A percentile compares a stretch with the other conserved stretches of the same genome.
phyloP scores from a whole-genome alignment of 2,329 filamentous ascomycete species.

The Aspergillus carbonarius region DNA sequence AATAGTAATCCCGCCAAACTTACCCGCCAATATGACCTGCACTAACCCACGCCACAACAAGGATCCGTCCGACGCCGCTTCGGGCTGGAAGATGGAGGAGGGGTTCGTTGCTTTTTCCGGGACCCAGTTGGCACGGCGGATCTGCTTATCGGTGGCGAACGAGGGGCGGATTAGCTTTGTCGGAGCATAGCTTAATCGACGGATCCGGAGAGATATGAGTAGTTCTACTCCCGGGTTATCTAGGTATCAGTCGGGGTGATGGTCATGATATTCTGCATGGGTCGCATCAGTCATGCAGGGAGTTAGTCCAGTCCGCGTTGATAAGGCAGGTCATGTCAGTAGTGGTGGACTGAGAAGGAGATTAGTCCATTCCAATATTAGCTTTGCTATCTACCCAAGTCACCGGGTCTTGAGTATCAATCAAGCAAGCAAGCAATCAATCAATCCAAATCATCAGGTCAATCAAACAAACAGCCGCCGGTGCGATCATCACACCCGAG shows the following conservation, averaged over 20 bases:
- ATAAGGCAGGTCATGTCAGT: neutral
- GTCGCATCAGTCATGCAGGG: neutral
- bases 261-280: neutral
- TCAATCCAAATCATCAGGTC: constrained; percentile 10
- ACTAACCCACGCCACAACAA: neutral
- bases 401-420: neutral
- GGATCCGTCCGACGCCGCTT: neutral
- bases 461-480: constrained; percentile 11
- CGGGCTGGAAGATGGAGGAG: neutral
- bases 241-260: neutral
- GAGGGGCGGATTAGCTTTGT: neutral
- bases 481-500: constrained; percentile 16
- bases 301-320: neutral
- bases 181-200: neutral
- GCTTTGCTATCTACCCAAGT: neutral
- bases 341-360: neutral
- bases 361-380: neutral
- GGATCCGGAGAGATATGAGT: neutral
- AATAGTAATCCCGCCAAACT: too few species aligned
- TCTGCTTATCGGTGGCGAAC: neutral
- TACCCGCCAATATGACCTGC: neutral
- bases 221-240: neutral
- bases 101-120: neutral
- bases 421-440: constrained; percentile 7
- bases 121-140: neutral